A percentile compares a stretch with the other conserved stretches of the same genome.
Conservation (phyloP, 345 rosid genomes). For the Viola odorata region DNA sequence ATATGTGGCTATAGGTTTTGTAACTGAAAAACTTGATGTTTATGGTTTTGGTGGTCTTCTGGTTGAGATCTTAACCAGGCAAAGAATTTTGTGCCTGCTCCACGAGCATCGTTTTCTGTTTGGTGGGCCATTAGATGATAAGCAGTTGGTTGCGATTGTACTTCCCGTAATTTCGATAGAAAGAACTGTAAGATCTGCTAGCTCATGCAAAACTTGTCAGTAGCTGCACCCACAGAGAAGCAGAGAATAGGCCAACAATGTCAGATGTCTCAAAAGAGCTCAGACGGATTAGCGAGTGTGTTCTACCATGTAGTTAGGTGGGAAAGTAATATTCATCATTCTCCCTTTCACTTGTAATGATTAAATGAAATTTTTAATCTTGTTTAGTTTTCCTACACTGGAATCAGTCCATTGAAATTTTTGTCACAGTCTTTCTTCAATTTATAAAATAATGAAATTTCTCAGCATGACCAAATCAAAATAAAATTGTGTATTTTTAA, state of each 20-base stretch:
- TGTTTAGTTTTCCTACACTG: too few relatives aligned
- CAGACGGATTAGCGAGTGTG: background rate
- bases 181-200: background rate
- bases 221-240: background rate
- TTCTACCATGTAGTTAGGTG: background rate
- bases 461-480: too few relatives aligned
- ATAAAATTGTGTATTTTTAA: too few relatives aligned
- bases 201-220: background rate
- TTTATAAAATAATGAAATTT: too few relatives aligned
- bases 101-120: too few relatives aligned
- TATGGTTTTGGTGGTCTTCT: background rate
- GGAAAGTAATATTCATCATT: background rate
- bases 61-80: background rate
- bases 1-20: background rate
- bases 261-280: background rate
- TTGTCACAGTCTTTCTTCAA: too few relatives aligned
- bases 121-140: background rate
- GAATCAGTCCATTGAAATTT: too few relatives aligned
- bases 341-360: too few relatives aligned
- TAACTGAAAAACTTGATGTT: background rate
- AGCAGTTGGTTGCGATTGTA: background rate
- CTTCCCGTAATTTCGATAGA: background rate
- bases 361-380: too few relatives aligned
- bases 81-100: background rate
- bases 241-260: slow-evolving; percentile 1